A percentile compares a stretch with the other conserved stretches of the same genome.
phyloP scores from a whole-genome alignment of 2,329 filamentous ascomycete genomes.

The Zymoseptoria brevis region DNA sequence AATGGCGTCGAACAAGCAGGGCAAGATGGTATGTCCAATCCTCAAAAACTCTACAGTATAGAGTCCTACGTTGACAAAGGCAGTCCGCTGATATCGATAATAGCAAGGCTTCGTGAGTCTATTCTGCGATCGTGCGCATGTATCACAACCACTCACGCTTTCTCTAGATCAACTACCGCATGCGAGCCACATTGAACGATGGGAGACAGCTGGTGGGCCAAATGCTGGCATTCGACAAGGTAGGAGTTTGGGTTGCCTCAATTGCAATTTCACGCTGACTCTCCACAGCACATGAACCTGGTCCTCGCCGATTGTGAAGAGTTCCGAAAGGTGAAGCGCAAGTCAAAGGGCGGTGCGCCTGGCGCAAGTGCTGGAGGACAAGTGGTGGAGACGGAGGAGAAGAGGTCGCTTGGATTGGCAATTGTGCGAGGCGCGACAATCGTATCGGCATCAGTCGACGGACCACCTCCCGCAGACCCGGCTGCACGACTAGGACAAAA shows the following conservation, averaged over 20 bases:
- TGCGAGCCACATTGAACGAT: slow-evolving; percentile 93
- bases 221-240: slow-evolving; percentile 98
- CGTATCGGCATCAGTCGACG: slow-evolving; percentile 90
- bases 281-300: slow-evolving; percentile 86
- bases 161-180: slow-evolving; percentile 92
- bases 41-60: slow-evolving; percentile 13
- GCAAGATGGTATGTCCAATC: slow-evolving; percentile 83
- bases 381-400: slow-evolving; percentile 84
- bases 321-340: slow-evolving; percentile 84
- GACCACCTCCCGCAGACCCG: slow-evolving; percentile 88
- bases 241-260: slow-evolving; percentile 31
- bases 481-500: slow-evolving; percentile 78
- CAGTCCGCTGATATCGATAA: slow-evolving; percentile 34
- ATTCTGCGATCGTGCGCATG: slow-evolving; percentile 10
- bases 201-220: slow-evolving; percentile 94
- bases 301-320: slow-evolving; percentile 98
- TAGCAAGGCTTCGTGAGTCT: slow-evolving; percentile 58
- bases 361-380: slow-evolving; percentile 43
- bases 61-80: slow-evolving; percentile 36
- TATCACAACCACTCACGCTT: slow-evolving; percentile 13
- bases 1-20: slow-evolving; percentile 64
- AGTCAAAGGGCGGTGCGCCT: slow-evolving; percentile 59
- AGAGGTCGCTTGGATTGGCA: slow-evolving; percentile 88
- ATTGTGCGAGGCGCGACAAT: slow-evolving; percentile 94
- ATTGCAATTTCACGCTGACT: slow-evolving; percentile 14